Conservation (phyloP, 225 moss, liverwort and hornwort genomes). For the Pleurozium schreberi region DNA sequence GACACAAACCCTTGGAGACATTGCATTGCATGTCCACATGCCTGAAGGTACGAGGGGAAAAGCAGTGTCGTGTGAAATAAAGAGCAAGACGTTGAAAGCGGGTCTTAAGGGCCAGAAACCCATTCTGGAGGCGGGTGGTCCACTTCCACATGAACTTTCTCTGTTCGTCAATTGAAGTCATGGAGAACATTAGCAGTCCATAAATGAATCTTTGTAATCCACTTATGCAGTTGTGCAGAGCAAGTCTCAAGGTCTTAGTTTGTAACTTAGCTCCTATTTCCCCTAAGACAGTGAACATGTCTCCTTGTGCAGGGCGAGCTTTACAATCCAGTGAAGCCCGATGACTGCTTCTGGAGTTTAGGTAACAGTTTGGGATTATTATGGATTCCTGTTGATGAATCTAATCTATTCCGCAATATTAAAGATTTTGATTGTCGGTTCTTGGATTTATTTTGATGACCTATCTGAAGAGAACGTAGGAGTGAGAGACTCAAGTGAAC, state of each 20-base stretch:
- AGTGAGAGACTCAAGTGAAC: neutral
- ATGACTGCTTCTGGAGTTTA: conserved; percentile 69
- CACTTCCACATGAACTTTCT: neutral
- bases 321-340: conserved; percentile 27
- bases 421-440: neutral
- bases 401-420: neutral
- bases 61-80: conserved; percentile 45
- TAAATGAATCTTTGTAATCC: neutral
- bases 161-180: neutral
- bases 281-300: neutral
- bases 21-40: conserved; percentile 39
- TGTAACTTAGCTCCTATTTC: neutral
- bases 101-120: conserved; percentile 56
- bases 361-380: conserved; percentile 11
- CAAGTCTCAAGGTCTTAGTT: neutral
- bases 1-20: conserved; percentile 56
- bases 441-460: too few species aligned
- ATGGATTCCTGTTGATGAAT: neutral
- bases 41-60: conserved; percentile 53
- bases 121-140: conserved; percentile 29
- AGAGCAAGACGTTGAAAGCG: conserved; percentile 48
- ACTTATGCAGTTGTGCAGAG: neutral
- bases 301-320: conserved; percentile 30
- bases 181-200: neutral
- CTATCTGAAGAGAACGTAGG: neutral